A percentile compares a stretch with the other conserved stretches of the same genome.
These are phyloP conservation scores for Chenopodium quinoa DNA, from an alignment of 148 eudicot species.

Conservation along the genomic window DNA sequence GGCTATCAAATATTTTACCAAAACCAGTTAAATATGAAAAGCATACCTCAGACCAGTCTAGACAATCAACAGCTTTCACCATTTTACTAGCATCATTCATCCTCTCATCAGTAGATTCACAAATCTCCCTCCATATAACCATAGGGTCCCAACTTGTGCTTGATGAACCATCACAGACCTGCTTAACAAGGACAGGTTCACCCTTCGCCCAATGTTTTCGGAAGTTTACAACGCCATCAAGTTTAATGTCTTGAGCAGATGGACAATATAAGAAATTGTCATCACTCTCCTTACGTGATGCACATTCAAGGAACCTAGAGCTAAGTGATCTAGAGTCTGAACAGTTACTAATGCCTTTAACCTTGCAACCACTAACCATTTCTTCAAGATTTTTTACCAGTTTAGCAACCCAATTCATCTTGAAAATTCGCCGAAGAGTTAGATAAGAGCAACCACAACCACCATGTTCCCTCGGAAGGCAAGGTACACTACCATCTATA, in stretches of 20 bases:
- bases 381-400: conserved; percentile 88
- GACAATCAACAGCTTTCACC: conserved; percentile 87
- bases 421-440: conserved; percentile 72
- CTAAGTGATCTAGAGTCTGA: conserved; percentile 25
- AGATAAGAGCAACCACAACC: conserved; percentile 71
- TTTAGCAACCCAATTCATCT: conserved; percentile 98
- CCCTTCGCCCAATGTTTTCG: conserved; percentile 77
- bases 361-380: conserved; percentile 83
- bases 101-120: conserved; percentile 66
- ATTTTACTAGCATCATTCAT: conserved; percentile 57
- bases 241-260: conserved; percentile 56
- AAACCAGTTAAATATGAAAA: conserved; percentile 2
- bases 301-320: conserved; percentile 46
- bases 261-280: conserved; percentile 74
- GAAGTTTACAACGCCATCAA: conserved; percentile 66
- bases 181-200: conserved; percentile 74
- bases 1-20: background rate
- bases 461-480: conserved; percentile 71
- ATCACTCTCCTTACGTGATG: conserved; percentile 43
- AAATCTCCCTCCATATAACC: conserved; percentile 76
- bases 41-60: conserved; percentile 74
- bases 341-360: conserved; percentile 30
- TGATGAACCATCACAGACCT: conserved; percentile 60
- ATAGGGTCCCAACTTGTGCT: conserved; percentile 79
- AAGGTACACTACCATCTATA: conserved; percentile 74